Evolutionary conservation across 2,329 filamentous ascomycete genomes (phyloP).

Genomic region (Capronia coronata): DNA sequence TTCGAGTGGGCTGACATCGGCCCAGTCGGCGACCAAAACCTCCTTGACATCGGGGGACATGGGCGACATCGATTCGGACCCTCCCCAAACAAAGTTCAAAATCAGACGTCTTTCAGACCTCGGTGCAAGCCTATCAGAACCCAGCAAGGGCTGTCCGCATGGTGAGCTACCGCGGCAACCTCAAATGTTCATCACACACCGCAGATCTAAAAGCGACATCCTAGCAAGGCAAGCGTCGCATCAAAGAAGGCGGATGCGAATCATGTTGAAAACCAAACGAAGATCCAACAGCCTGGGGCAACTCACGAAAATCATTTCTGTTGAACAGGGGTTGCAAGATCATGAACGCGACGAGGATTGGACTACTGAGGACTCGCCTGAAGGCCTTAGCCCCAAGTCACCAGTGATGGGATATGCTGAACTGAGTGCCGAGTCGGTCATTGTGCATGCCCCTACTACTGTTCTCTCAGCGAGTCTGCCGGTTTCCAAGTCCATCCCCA

Average conservation of each 20-base stretch:
- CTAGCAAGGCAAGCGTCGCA: constrained; percentile 18
- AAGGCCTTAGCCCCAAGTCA: constrained; percentile 9
- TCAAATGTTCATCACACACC: constrained; percentile 1
- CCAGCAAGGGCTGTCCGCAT: not conserved
- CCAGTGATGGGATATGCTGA: constrained; percentile 24
- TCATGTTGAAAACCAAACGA: constrained; percentile 19
- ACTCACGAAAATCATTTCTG: not conserved
- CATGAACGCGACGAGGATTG: constrained; percentile 12
- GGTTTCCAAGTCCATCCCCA: constrained; percentile 13
- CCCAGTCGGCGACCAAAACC: constrained; percentile 5
- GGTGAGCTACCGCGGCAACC: not conserved
- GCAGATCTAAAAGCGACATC: constrained; percentile 23
- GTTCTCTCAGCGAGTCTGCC: constrained; percentile 8
- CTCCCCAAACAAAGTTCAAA: constrained; percentile 17
- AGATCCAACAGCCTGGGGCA: constrained; percentile 14
- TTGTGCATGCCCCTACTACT: constrained; percentile 11
- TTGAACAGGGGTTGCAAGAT: not conserved
- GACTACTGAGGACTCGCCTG: constrained; percentile 18
- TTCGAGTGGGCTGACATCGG: constrained; percentile 9
- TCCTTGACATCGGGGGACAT: constrained; percentile 25
- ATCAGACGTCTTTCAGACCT: constrained; percentile 14
- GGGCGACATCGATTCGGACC: constrained; percentile 24
- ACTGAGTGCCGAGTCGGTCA: constrained; percentile 24
- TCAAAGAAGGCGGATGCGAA: constrained; percentile 16
- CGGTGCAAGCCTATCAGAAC: constrained; percentile 7